Percentiles rank a stretch among this genome's conserved stretches.
These are phyloP conservation scores for Rubroboletus pulcherrimus DNA, from an alignment of 768 basidiomycete species.

Conservation along the genomic window DNA sequence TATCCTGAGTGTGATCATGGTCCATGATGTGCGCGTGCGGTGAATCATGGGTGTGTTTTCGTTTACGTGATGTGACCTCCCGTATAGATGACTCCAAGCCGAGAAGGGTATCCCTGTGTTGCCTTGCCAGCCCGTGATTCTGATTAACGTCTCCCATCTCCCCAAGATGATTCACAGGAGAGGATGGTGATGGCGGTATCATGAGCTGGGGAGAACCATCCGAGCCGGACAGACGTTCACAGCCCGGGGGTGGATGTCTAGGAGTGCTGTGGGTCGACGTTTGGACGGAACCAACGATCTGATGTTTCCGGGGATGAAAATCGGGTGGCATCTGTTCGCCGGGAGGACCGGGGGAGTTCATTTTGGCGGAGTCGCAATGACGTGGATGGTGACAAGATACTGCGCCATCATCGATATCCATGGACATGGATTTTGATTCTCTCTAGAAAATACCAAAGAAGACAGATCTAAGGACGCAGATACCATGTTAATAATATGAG, in stretches of 20 bases:
- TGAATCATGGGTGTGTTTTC: conserved; percentile 8
- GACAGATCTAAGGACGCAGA: neutral
- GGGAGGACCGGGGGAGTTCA: neutral
- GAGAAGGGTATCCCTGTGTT: neutral
- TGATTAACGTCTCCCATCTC: neutral
- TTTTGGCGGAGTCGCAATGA: neutral
- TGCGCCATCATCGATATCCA: conserved; percentile 12
- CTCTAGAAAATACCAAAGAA: conserved; percentile 1
- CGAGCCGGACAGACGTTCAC: neutral
- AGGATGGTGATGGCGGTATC: neutral
- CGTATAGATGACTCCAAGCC: neutral
- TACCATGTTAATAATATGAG: neutral
- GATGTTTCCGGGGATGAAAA: neutral
- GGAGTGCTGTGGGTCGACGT: neutral
- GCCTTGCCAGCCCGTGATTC: neutral
- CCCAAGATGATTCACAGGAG: neutral
- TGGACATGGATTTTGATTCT: conserved; percentile 2
- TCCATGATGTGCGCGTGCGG: neutral
- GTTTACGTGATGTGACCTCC: conserved; percentile 14
- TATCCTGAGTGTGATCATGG: neutral
- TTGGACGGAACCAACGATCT: neutral
- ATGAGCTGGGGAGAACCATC: neutral
- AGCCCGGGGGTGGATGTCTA: neutral
- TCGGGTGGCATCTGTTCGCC: neutral
- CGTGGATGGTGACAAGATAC: neutral